These are phyloP conservation scores for Bipolaris victoriae DNA, from an alignment of 2,329 filamentous ascomycete genomes.

Conservation along the genomic window DNA sequence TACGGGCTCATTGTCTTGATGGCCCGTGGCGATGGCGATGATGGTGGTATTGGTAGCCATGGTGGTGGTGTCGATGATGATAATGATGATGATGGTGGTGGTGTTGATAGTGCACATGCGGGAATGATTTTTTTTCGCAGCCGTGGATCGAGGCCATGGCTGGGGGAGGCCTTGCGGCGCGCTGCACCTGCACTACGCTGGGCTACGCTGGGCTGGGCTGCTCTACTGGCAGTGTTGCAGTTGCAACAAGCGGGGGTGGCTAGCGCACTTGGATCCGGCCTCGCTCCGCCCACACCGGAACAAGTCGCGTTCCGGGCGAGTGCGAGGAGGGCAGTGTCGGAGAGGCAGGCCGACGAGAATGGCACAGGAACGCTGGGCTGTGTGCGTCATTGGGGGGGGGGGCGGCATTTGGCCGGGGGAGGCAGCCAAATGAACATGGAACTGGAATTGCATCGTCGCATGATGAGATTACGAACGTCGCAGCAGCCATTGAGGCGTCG, in stretches of 20 bases:
- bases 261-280: no score
- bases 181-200: no score
- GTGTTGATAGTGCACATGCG: no score
- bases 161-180: slow-evolving; percentile 1
- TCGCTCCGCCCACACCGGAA: slow-evolving; percentile 15
- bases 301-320: slow-evolving; percentile 19
- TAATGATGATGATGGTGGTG: no score
- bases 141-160: slow-evolving; percentile 12
- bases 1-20: background rate
- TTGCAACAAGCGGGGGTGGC: no score
- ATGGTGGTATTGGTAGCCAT: background rate
- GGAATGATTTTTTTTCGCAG: slow-evolving; percentile 8
- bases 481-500: slow-evolving; percentile 29
- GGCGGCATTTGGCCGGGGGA: slow-evolving; percentile 17
- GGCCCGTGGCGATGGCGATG: background rate
- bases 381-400: slow-evolving; percentile 27
- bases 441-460: slow-evolving; percentile 26
- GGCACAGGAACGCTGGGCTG: no score
- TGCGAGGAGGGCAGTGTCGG: slow-evolving; percentile 16
- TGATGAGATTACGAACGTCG: slow-evolving; percentile 26
- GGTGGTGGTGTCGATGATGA: no score
- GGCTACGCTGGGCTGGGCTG: no score
- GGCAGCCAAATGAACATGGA: slow-evolving; percentile 24
- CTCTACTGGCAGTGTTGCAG: no score
- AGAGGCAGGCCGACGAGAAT: background rate